Base-by-base conservation (phyloP, 345 rosid genomes). In the Gossypium longicalyx region DNA sequence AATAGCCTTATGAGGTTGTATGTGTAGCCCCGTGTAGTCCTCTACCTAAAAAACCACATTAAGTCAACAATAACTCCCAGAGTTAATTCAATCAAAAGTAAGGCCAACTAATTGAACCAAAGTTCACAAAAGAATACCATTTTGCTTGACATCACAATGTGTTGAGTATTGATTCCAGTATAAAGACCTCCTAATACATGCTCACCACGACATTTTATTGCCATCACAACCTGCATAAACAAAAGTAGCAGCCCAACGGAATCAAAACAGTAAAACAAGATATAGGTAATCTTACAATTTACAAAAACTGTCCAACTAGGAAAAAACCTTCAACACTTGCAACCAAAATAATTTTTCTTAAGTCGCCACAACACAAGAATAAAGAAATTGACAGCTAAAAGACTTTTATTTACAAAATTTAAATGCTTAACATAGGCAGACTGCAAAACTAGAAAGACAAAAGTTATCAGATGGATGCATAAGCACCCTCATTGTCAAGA, bases 1-100 rank as follows among this genome's bases (percentile, higher is more conserved):
- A 74, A 92, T 89, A 52, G 98, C 98, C 83, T 94, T 94, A 83
- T 94, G 98, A 8, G 98, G 98, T 81, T 92, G 98, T 57, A 91
- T 83, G 0, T 85, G 86, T 84, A 95, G 80, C 23, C 99, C 99
- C 0, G 97, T 90, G 77, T 87, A 91, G 12, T 95, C 99, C 74
- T 95, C 99, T 8, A 95, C 99, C 99, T 95, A 61, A 62, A 59
- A 41, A 72, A n/a, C 69, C 74, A 23, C 38, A 10, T 54, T 23
- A 72, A 72, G 53, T 59, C 43, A 72, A 29, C 2, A 72, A 59
- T 45, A 47, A 57, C 43, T 41, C 15, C 67, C 44, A 44, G 2
- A 59, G 8, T 15, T 68, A 68, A 29, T 52, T 51, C 43, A 52
- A 15, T 16, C 45, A 29, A 70, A 5, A 4, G 60, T 67, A 22